A percentile compares a stretch with the other conserved stretches of the same genome.
These are phyloP conservation scores for Hordeum marinum DNA, from an alignment of 176 grass and related monocot genomes.

Conservation along the genomic window DNA sequence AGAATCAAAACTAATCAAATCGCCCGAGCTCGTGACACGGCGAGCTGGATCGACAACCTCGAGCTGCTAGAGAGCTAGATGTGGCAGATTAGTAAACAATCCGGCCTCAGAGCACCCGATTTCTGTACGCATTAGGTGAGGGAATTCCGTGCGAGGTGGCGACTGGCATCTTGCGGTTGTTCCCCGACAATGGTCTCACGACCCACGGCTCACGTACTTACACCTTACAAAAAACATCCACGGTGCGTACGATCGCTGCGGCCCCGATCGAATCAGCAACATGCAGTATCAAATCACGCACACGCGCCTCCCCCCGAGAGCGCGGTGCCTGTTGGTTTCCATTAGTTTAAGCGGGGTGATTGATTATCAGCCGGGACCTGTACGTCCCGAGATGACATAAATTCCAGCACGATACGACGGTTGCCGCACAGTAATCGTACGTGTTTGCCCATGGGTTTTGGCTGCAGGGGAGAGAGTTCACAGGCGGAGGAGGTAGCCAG, in stretches of 20 bases:
- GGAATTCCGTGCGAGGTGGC: conserved; percentile 46
- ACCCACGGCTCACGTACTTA: conserved; percentile 25
- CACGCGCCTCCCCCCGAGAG: conserved; percentile 8
- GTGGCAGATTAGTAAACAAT: background rate
- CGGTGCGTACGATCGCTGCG: background rate
- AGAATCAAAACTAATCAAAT: conserved; percentile 26
- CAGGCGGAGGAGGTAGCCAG: background rate
- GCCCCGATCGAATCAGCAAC: conserved; percentile 25
- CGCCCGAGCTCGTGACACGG: background rate
- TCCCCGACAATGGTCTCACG: conserved; percentile 43
- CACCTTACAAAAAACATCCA: conserved; percentile 30
- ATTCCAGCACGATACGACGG: conserved; percentile 51
- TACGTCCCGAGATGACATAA: conserved; percentile 40
- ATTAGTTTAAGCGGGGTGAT: conserved; percentile 24
- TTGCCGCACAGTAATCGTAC: conserved; percentile 23
- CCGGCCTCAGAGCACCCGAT: background rate
- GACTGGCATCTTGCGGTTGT: conserved; percentile 36
- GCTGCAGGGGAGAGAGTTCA: background rate
- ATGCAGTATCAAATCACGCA: conserved; percentile 36
- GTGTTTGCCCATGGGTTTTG: background rate
- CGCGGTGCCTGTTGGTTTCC: background rate
- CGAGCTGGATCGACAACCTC: conserved; percentile 11
- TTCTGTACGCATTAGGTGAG: conserved; percentile 41
- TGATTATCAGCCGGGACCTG: background rate
- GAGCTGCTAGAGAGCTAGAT: background rate